Evolutionary conservation across 768 basidiomycete genomes (phyloP).

Genomic region (Termitomyces sp.): DNA sequence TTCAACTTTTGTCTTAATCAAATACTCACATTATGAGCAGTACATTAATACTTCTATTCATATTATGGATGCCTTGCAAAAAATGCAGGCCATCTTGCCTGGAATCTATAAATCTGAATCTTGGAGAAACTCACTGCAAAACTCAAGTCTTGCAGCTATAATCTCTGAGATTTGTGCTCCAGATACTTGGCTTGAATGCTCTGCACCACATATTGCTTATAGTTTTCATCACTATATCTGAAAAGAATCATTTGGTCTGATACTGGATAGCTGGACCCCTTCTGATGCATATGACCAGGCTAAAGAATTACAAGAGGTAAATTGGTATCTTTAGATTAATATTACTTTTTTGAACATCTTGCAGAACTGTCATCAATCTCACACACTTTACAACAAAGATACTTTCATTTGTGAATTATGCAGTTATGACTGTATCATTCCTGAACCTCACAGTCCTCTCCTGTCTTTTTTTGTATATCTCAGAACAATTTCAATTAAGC

Average conservation of each 20-base stretch:
- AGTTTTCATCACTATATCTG: neutral
- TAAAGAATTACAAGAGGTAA: neutral
- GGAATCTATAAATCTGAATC: neutral
- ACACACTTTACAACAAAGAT: neutral
- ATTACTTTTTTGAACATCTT: no score
- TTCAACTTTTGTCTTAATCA: neutral
- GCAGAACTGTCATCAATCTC: no score
- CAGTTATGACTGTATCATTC: neutral
- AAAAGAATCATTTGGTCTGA: no score
- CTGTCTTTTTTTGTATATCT: neutral
- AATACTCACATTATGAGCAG: neutral
- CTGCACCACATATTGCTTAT: no score
- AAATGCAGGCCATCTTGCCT: neutral
- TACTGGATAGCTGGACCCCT: no score
- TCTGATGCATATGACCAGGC: no score
- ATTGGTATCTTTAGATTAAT: no score
- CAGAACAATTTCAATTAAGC: no score
- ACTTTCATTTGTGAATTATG: neutral
- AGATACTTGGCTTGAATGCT: no score
- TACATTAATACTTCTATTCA: neutral
- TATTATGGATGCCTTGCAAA: neutral
- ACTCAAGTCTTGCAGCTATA: no score
- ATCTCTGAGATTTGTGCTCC: no score
- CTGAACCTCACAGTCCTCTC: neutral
- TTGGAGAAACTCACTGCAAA: no score